These are phyloP conservation scores for Pharnaceum exiguum DNA, from an alignment of 148 eudicot genomes.

Conservation along the genomic window DNA sequence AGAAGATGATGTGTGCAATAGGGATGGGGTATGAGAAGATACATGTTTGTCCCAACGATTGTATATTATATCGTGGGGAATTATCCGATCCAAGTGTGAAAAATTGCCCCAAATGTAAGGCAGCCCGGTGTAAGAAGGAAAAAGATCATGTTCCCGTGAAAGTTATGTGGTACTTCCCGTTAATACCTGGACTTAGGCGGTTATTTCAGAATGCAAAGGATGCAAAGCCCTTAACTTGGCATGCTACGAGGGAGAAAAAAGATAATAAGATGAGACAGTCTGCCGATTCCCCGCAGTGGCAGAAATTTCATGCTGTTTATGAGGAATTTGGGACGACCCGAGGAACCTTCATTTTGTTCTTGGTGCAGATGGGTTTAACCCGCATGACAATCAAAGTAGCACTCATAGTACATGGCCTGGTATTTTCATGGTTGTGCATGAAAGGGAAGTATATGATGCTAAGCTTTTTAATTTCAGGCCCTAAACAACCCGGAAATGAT, in stretches of 20 bases:
- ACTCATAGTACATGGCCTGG: conserved; percentile 22
- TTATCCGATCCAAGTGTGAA: not conserved
- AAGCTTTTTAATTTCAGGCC: conserved; percentile 14
- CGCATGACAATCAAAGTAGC: not conserved
- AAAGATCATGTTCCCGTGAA: not conserved
- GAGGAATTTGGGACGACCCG: too few relatives aligned
- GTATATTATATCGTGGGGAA: not conserved
- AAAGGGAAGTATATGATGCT: conserved; percentile 15
- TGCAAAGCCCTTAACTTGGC: conserved; percentile 24
- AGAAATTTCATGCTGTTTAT: not conserved
- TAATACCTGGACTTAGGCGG: conserved; percentile 2
- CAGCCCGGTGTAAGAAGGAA: not conserved
- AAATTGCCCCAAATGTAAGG: not conserved
- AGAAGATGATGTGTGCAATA: not conserved
- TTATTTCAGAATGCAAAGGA: conserved; percentile 14
- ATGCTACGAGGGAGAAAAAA: not conserved
- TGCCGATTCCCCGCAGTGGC: conserved; percentile 20
- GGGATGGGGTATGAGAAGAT: not conserved
- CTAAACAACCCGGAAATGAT: not conserved
- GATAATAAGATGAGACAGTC: conserved; percentile 10
- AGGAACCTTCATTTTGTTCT: conserved; percentile 24
- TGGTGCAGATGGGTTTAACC: conserved; percentile 19
- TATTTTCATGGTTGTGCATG: conserved; percentile 19
- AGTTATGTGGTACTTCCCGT: not conserved
- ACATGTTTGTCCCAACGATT: not conserved